Evolutionary conservation across 2,329 filamentous ascomycete genomes (phyloP).

Genomic region (Bipolaris victoriae): DNA sequence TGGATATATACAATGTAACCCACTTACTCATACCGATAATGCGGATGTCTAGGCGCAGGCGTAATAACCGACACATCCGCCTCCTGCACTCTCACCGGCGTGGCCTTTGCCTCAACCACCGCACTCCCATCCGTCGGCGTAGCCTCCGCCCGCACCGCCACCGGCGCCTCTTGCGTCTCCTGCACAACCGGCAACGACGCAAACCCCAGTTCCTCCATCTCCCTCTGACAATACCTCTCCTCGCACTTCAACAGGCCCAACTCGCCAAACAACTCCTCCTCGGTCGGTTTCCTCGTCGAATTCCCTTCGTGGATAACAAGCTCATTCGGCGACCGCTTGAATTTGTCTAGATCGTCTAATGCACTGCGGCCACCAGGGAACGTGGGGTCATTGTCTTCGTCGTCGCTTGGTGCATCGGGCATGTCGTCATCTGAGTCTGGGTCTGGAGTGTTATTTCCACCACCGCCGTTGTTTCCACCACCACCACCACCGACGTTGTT

Average conservation of each 20-base stretch:
- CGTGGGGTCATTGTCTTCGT: background rate
- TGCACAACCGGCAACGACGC: slow-evolving; percentile 1
- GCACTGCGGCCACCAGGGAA: background rate
- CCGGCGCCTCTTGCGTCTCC: background rate
- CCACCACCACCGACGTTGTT: no score
- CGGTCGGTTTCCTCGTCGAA: background rate
- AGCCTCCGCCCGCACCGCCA: background rate
- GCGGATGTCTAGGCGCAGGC: background rate
- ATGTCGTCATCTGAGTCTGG: background rate
- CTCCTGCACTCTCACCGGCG: background rate
- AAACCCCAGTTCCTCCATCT: slow-evolving; percentile 5
- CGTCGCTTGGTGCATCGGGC: background rate
- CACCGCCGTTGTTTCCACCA: background rate
- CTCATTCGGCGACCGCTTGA: background rate
- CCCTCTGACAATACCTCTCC: background rate
- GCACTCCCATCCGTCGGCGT: no score
- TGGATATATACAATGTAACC: no score
- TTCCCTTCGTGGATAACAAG: slow-evolving; percentile 1
- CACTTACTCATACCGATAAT: background rate
- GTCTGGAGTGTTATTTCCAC: background rate
- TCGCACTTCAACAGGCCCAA: slow-evolving; percentile 3
- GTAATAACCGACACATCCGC: background rate
- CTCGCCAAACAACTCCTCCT: slow-evolving; percentile 1
- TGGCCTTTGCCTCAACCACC: no score
- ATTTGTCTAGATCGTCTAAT: background rate